A percentile compares a stretch with the other conserved stretches of the same genome.
phyloP scores from a whole-genome alignment of 1,284 basidiomycete species.

The Ustilago xerochloae region DNA sequence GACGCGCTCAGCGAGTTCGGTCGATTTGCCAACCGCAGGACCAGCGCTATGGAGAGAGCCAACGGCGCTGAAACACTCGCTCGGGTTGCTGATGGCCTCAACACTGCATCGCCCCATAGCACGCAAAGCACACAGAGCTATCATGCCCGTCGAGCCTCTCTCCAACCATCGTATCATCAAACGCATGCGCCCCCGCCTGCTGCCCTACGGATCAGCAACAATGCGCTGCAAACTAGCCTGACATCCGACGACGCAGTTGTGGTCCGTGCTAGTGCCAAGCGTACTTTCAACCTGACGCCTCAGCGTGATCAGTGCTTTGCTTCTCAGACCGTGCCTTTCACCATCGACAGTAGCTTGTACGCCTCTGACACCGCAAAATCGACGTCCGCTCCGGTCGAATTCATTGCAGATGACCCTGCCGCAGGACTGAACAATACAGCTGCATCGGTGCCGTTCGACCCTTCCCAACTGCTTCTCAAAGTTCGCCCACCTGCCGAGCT shows the following conservation, averaged over 20 bases:
- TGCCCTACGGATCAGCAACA: not conserved
- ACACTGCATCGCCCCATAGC: not conserved
- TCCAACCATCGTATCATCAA: constrained; percentile 9
- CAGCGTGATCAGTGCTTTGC: constrained; percentile 13
- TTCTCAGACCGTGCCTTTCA: constrained; percentile 18
- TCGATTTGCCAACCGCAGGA: constrained; percentile 21
- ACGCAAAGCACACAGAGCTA: not conserved
- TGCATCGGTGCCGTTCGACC: constrained; percentile 18
- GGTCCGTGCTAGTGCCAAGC: constrained; percentile 1
- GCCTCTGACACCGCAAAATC: constrained; percentile 3
- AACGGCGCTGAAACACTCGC: constrained; percentile 34
- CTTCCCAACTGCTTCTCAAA: constrained; percentile 31
- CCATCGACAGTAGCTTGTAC: constrained; percentile 15
- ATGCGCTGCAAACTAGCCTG: constrained; percentile 1
- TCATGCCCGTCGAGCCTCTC: constrained; percentile 1
- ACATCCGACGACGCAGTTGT: constrained; percentile 15
- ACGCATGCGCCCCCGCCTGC: not conserved
- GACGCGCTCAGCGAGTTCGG: constrained; percentile 44
- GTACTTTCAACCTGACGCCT: constrained; percentile 22
- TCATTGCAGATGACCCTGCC: constrained; percentile 15
- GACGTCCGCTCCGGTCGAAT: constrained; percentile 11
- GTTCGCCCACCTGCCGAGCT: constrained; percentile 34
- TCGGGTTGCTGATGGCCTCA: constrained; percentile 36
- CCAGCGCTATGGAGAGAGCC: constrained; percentile 25
- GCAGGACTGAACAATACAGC: not conserved